Conservation (phyloP, 1,284 basidiomycete species). For the Peniophora sp. region DNA sequence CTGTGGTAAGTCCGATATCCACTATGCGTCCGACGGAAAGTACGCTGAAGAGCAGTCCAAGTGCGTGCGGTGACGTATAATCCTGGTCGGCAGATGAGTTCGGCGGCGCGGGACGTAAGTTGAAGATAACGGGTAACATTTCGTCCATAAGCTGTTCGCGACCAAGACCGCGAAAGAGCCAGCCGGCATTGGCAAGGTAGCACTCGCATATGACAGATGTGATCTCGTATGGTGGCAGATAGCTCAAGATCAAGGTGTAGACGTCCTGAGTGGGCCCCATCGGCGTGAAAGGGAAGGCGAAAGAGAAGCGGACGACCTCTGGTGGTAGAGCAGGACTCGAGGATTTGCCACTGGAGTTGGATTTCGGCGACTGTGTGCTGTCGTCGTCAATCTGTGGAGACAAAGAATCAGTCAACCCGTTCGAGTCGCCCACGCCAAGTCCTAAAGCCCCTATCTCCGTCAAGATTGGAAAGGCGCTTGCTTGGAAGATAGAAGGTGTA, state of each 20-base stretch:
- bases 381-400: constrained; percentile 17
- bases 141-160: constrained; percentile 45
- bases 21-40: constrained; percentile 15
- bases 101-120: constrained; percentile 3
- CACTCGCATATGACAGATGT: constrained; percentile 38
- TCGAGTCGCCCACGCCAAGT: background rate
- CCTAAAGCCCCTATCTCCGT: no score
- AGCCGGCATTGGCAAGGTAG: constrained; percentile 50
- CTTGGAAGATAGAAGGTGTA: background rate
- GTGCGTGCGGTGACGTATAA: constrained; percentile 9
- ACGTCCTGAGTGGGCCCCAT: constrained; percentile 39
- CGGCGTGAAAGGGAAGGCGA: constrained; percentile 58
- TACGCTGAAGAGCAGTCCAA: constrained; percentile 15
- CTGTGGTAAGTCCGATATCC: constrained; percentile 11
- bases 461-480: background rate
- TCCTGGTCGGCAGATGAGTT: constrained; percentile 5
- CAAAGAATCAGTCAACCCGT: background rate
- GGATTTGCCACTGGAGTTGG: constrained; percentile 25
- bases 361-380: constrained; percentile 15
- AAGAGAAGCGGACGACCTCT: constrained; percentile 46
- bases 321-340: constrained; percentile 26
- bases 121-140: constrained; percentile 32
- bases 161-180: constrained; percentile 48
- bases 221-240: constrained; percentile 41
- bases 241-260: constrained; percentile 34